A percentile compares a stretch with the other conserved stretches of the same genome.
These are phyloP conservation scores for Aspergillus neotritici DNA, from an alignment of 2,329 filamentous ascomycete species.

Conservation along the genomic window DNA sequence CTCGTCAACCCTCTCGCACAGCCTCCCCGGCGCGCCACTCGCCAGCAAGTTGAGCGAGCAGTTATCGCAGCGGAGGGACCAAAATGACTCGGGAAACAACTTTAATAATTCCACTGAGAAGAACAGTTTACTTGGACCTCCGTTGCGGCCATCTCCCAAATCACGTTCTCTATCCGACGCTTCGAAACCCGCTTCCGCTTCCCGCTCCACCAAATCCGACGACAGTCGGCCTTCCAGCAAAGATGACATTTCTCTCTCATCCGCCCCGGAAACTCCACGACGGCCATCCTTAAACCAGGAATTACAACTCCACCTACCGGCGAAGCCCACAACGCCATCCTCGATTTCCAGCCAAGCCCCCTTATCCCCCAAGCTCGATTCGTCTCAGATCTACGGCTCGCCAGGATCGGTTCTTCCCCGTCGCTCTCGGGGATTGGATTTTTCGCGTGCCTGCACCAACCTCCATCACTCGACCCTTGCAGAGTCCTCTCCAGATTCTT, in stretches of 20 bases:
- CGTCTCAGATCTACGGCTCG: slow-evolving; percentile 77
- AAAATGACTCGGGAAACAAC: slow-evolving; percentile 11
- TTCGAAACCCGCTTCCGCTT: slow-evolving; percentile 49
- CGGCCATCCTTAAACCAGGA: slow-evolving; percentile 61
- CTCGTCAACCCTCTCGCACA: slow-evolving; percentile 19
- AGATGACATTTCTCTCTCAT: slow-evolving; percentile 58
- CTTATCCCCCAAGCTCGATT: slow-evolving; percentile 79
- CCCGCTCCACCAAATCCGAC: slow-evolving; percentile 55
- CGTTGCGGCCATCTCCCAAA: slow-evolving; percentile 41
- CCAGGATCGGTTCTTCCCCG: slow-evolving; percentile 83
- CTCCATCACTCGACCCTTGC: slow-evolving; percentile 93
- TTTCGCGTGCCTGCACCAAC: slow-evolving; percentile 86
- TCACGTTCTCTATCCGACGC: slow-evolving; percentile 62
- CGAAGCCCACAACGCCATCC: slow-evolving; percentile 45
- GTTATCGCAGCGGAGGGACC: slow-evolving; percentile 24
- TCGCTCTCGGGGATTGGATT: slow-evolving; percentile 84
- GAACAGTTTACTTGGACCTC: slow-evolving; percentile 16
- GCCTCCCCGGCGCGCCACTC: slow-evolving; percentile 18
- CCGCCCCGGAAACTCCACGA: slow-evolving; percentile 64
- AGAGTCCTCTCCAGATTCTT: slow-evolving; percentile 84
- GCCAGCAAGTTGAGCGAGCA: slow-evolving; percentile 37
- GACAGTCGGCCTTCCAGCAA: slow-evolving; percentile 54
- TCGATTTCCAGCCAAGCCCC: slow-evolving; percentile 57
- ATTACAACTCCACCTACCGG: slow-evolving; percentile 65
- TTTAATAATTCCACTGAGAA: slow-evolving; percentile 8